Evolutionary conservation across 2,329 filamentous ascomycete species (phyloP), one percentile per base, ranked within the genome.

Genomic region (Pseudophaeomoniella oleicola): DNA sequence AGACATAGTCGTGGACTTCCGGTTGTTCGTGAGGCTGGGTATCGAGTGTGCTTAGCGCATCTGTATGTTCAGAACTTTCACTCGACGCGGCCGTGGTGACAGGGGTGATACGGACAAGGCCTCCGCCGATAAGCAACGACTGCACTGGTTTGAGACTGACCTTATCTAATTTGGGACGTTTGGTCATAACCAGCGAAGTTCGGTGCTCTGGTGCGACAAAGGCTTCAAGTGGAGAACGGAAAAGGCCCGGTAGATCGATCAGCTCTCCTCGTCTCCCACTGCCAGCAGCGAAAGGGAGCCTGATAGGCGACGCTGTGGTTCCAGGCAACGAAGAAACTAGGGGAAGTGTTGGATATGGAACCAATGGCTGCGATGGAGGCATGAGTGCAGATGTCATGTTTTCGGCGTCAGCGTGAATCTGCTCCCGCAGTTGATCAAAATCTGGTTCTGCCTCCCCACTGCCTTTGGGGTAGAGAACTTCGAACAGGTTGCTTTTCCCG

Each of bases 221-320:
- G 1, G 72, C 59, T 34, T 84, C 78, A 4, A 96, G 64, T 12
- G 76, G 71, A 16, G 75, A 78, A 32, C 90, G 77, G 5, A 78
- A 72, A 19, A 98, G 64, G 1, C 90, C 90, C 0, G 90, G 90
- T 11, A 98, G 68, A 53, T 98, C 90, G 48, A 98, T 84, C 19
- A 98, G 67, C 56, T 98, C 92, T 38, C 90, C 90, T 50, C 75
- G 81, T 16, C 82, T 81, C 16, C 42, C 42, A 10, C 5, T 30
- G 9, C 11, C 14, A 16, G 11, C n/a, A 41, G 75, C 75, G 52
- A 90, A 98, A 1, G 86, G 85, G 13, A 96, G 75, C 17, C 90
- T 79, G 46, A 98, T 96, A 0, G 90, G 90, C 0, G 86, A 93
- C 2, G 87, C 90, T 1, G 90, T 98, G 0, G 90, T 98, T 6